phyloP scores from a whole-genome alignment of 2,329 filamentous ascomycete species.

The Metarhizium rileyi region DNA sequence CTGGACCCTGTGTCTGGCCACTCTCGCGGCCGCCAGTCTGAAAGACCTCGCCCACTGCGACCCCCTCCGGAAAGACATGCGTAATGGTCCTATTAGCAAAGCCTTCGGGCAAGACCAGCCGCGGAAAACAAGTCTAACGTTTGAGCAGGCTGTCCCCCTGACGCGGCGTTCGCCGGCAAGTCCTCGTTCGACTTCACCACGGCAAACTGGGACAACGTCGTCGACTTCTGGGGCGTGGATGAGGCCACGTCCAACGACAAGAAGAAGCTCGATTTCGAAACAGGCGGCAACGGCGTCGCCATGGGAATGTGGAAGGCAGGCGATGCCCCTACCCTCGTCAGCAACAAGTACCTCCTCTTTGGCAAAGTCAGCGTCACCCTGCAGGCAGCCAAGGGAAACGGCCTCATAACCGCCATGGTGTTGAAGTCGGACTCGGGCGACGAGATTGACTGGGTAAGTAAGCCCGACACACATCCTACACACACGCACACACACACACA shows the following conservation, averaged over 20 bases:
- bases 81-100: constrained; percentile 9
- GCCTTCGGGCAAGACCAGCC: not conserved
- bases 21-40: constrained; percentile 10
- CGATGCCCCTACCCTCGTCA: constrained; percentile 53
- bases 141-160: constrained; percentile 42
- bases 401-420: constrained; percentile 69
- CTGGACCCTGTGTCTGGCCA: constrained; percentile 1
- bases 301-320: constrained; percentile 47
- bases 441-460: constrained; percentile 46
- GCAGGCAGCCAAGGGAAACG: constrained; percentile 60
- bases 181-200: constrained; percentile 51
- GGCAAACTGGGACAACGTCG: constrained; percentile 36
- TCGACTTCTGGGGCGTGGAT: constrained; percentile 19
- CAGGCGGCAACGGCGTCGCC: constrained; percentile 18
- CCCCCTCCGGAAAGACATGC: constrained; percentile 15
- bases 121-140: not conserved
- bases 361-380: constrained; percentile 61
- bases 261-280: constrained; percentile 16
- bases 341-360: constrained; percentile 77
- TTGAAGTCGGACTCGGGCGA: constrained; percentile 70
- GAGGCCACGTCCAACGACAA: constrained; percentile 23
- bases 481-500: no score
- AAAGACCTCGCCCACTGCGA: constrained; percentile 15
- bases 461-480: no score
- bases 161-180: constrained; percentile 55